These are phyloP conservation scores for Aureobasidium vineae DNA, from an alignment of 2,329 filamentous ascomycete species.

Conservation along the genomic window DNA sequence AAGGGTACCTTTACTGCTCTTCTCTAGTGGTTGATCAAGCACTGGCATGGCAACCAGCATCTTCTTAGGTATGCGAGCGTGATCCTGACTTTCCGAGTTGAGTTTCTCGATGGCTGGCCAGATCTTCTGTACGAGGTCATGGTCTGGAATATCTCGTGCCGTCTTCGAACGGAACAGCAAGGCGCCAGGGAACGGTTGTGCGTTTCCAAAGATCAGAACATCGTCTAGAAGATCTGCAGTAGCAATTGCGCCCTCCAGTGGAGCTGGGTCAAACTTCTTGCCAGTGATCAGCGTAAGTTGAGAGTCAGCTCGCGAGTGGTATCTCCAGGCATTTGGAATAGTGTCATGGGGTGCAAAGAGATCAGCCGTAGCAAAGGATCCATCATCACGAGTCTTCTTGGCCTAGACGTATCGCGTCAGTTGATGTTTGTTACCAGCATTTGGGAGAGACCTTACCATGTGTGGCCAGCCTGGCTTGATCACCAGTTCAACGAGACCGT, in stretches of 20 bases:
- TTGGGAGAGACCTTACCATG: constrained; percentile 34
- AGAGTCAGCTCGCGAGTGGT: constrained; percentile 60
- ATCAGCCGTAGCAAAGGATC: constrained; percentile 63
- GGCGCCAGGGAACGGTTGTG: constrained; percentile 55
- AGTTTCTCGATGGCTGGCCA: constrained; percentile 49
- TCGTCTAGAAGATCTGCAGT: constrained; percentile 50
- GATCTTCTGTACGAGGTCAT: constrained; percentile 45
- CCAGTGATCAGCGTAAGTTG: constrained; percentile 63
- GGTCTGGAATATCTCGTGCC: constrained; percentile 35
- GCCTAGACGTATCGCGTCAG: constrained; percentile 34
- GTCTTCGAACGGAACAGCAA: constrained; percentile 52
- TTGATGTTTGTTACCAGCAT: neutral
- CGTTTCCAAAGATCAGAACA: constrained; percentile 62
- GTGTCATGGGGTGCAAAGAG: constrained; percentile 57
- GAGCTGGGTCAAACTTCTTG: constrained; percentile 66
- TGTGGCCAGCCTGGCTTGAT: constrained; percentile 59
- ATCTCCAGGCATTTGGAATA: constrained; percentile 58
- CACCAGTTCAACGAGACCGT: constrained; percentile 54
- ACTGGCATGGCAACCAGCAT: constrained; percentile 53
- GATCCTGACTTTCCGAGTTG: constrained; percentile 52
- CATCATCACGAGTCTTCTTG: constrained; percentile 58
- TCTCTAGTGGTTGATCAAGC: constrained; percentile 46
- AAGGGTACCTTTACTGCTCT: constrained; percentile 63
- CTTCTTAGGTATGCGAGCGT: constrained; percentile 51
- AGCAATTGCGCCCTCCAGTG: constrained; percentile 57